Conservation (phyloP, 2,329 filamentous ascomycete genomes). For the Pseudogymnoascus sp. region DNA sequence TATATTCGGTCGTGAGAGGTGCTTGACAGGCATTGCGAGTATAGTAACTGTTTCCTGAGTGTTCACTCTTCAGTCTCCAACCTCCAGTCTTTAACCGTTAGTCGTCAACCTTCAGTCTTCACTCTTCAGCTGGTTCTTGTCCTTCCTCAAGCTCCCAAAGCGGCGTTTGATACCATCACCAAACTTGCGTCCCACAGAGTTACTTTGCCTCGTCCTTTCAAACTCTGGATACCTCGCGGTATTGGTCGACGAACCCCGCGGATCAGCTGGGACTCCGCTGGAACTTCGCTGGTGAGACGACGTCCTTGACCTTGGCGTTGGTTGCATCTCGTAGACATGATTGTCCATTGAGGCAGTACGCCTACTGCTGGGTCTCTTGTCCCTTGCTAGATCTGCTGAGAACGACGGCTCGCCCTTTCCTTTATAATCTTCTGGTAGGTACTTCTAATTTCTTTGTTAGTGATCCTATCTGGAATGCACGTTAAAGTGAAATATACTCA, state of each 20-base stretch:
- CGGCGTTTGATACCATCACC: constrained; percentile 47
- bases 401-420: constrained; percentile 75
- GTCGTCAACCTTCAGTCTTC: neutral
- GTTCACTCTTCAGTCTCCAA: too few relatives aligned
- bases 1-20: neutral
- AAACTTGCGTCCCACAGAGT: constrained; percentile 36
- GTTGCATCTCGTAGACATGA: constrained; percentile 44
- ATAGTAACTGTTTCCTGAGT: too few relatives aligned
- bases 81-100: too few relatives aligned
- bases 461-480: constrained; percentile 14
- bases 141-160: constrained; percentile 46
- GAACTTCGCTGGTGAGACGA: constrained; percentile 38
- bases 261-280: constrained; percentile 32
- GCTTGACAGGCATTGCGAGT: too few relatives aligned
- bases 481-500: constrained; percentile 39
- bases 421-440: constrained; percentile 70
- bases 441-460: constrained; percentile 42
- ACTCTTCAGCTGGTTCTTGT: constrained; percentile 28
- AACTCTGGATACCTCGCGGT: constrained; percentile 11
- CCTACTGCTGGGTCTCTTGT: constrained; percentile 33
- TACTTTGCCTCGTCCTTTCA: constrained; percentile 21
- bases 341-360: constrained; percentile 24
- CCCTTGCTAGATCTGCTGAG: constrained; percentile 60
- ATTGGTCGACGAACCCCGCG: neutral
- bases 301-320: constrained; percentile 20